These are phyloP conservation scores for Cercis canadensis DNA, from an alignment of 306 rosid species.

Conservation along the genomic window DNA sequence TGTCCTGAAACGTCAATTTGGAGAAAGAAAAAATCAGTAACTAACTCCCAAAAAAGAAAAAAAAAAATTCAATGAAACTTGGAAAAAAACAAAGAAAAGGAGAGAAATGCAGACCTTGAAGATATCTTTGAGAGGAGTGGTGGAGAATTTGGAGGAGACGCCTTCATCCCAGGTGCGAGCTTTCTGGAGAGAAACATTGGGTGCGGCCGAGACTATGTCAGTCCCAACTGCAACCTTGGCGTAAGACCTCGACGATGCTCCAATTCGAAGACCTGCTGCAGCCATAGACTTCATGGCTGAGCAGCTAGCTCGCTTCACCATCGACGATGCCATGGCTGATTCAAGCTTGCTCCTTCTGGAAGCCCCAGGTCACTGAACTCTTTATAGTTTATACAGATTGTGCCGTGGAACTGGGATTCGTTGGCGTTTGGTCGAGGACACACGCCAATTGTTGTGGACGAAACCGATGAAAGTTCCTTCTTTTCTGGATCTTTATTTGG, in stretches of 20 bases:
- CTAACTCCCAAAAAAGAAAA: background rate
- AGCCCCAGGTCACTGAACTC: background rate
- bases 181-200: conserved; percentile 82
- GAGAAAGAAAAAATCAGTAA: conserved; percentile 5
- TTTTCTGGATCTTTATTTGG: too few species aligned
- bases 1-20: conserved; percentile 61
- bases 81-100: background rate
- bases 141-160: conserved; percentile 80
- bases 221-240: conserved; percentile 68
- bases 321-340: conserved; percentile 61
- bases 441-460: too few species aligned
- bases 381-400: too few species aligned
- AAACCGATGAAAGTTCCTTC: too few species aligned
- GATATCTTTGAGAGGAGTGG: conserved; percentile 78
- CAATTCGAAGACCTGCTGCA: conserved; percentile 41
- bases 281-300: conserved; percentile 48
- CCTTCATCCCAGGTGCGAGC: conserved; percentile 97
- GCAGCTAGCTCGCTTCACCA: conserved; percentile 57
- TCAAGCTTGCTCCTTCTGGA: conserved; percentile 18
- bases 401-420: too few species aligned
- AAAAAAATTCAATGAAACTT: background rate
- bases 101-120: conserved; percentile 64
- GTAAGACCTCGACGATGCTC: conserved; percentile 52
- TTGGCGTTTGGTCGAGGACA: too few species aligned
- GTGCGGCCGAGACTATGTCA: conserved; percentile 72